These are phyloP conservation scores for Aspergillus sp. DNA, from an alignment of 2,329 filamentous ascomycete genomes.

Conservation along the genomic window DNA sequence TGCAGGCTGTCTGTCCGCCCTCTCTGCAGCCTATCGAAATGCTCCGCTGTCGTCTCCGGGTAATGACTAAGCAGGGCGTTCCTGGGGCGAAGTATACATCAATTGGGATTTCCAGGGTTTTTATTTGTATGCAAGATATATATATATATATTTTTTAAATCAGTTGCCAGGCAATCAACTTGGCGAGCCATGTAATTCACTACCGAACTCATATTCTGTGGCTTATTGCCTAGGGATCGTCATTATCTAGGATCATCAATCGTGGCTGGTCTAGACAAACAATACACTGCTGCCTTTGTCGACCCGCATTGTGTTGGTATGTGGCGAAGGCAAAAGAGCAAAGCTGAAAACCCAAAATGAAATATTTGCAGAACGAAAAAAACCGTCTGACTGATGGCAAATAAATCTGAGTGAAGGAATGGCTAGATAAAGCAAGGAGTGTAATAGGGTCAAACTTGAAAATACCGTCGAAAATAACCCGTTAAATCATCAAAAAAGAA, in stretches of 20 bases:
- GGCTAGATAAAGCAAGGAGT: neutral
- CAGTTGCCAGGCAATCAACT: neutral
- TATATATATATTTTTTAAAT: neutral
- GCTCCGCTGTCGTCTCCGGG: neutral
- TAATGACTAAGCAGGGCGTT: conserved; percentile 3
- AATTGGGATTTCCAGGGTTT: neutral
- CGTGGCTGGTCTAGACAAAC: conserved; percentile 2
- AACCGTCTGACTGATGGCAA: neutral
- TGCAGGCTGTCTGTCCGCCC: neutral
- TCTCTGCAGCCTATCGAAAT: conserved; percentile 1
- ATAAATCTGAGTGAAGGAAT: neutral
- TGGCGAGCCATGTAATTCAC: neutral
- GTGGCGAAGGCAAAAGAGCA: conserved; percentile 9
- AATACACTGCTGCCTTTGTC: neutral
- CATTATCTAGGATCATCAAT: conserved; percentile 9
- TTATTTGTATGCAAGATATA: neutral
- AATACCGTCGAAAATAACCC: neutral
- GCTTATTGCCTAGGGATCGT: conserved; percentile 1
- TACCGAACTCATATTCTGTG: neutral
- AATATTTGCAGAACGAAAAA: neutral
- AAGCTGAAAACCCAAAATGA: conserved; percentile 4
- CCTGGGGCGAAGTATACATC: neutral
- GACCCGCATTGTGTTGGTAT: conserved; percentile 6
- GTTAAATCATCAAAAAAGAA: neutral
- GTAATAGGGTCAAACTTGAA: neutral